These are phyloP conservation scores for Raddia distichophylla DNA, from an alignment of 176 grass and related monocot species.

Conservation along the genomic window DNA sequence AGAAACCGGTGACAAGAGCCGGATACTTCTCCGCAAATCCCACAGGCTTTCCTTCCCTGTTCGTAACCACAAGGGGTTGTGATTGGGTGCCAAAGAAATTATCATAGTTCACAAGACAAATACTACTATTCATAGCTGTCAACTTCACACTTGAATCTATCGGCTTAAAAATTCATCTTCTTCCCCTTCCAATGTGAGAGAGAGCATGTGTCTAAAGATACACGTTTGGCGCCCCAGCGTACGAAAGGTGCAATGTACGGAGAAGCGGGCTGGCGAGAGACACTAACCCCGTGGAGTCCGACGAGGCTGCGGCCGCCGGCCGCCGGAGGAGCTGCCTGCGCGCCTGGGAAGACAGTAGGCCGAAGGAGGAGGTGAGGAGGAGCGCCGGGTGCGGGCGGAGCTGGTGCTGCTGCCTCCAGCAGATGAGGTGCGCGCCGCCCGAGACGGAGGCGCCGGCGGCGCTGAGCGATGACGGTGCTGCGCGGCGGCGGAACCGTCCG, in stretches of 20 bases:
- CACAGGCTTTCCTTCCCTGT: slow-evolving; percentile 61
- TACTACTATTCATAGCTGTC: neutral
- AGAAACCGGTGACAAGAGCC: slow-evolving; percentile 87
- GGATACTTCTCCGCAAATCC: slow-evolving; percentile 71
- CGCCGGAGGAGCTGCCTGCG: slow-evolving; percentile 14
- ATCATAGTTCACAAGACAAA: neutral
- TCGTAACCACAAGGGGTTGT: slow-evolving; percentile 2
- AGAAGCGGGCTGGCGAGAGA: slow-evolving; percentile 23
- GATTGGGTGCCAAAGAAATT: neutral
- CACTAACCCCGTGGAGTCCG: slow-evolving; percentile 66
- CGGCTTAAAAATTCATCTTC: neutral
- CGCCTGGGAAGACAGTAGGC: neutral
- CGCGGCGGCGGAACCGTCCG: neutral
- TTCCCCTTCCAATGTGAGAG: no score
- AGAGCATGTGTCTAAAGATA: neutral
- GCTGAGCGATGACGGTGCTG: neutral
- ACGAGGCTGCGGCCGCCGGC: slow-evolving; percentile 46
- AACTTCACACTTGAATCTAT: neutral
- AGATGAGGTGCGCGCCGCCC: slow-evolving; percentile 54
- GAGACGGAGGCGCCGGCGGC: slow-evolving; percentile 30
- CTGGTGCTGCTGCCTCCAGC: slow-evolving; percentile 39
- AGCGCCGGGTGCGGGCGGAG: slow-evolving; percentile 52
- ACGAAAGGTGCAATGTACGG: neutral
- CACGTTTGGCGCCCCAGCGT: neutral
- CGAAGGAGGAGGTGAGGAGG: slow-evolving; percentile 22